These are phyloP conservation scores for Rhynchospora breviuscula DNA, from an alignment of 176 grass and related monocot species.

Conservation along the genomic window DNA sequence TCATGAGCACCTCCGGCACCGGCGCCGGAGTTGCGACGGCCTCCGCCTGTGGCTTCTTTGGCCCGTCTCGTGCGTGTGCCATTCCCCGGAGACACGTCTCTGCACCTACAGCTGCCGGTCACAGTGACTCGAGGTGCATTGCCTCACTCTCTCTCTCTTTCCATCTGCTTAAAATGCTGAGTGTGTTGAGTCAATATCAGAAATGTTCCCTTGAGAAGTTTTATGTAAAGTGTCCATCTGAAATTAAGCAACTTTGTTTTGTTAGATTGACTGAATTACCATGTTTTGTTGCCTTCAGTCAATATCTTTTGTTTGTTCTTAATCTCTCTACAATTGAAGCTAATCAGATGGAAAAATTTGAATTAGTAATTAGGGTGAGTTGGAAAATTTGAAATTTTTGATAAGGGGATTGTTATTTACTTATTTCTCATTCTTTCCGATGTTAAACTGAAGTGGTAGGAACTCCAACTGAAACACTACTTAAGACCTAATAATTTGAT, in stretches of 20 bases:
- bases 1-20: neutral
- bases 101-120: neutral
- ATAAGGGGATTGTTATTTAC: neutral
- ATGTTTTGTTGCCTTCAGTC: too few relatives aligned
- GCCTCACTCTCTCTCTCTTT: neutral
- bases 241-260: neutral
- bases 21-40: neutral
- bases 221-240: neutral
- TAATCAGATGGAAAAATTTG: neutral
- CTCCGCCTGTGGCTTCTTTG: constrained; percentile 12
- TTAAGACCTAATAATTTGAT: neutral
- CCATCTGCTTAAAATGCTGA: neutral
- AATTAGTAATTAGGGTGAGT: neutral
- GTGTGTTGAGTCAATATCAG: neutral
- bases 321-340: neutral
- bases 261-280: neutral
- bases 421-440: neutral
- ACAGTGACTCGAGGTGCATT: constrained; percentile 21
- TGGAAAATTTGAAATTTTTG: neutral
- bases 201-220: neutral
- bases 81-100: neutral
- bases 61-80: neutral
- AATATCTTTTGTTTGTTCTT: neutral
- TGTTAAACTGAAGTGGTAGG: neutral
- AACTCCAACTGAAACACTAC: neutral